Evolutionary conservation across 257 asterid genomes (phyloP), one percentile per base, ranked within the genome.

Genomic region (Echium plantagineum): DNA sequence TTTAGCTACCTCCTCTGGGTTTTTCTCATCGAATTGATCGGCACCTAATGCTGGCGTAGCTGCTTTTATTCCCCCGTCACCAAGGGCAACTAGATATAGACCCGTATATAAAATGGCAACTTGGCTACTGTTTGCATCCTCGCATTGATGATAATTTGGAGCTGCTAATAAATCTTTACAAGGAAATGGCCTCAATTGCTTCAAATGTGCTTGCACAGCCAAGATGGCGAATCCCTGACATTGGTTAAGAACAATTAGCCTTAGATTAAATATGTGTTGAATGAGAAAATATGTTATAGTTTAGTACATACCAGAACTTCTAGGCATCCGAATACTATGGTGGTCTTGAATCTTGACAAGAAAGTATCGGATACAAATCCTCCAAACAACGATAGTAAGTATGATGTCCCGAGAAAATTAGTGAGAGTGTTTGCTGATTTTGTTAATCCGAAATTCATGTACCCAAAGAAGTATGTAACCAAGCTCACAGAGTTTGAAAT

Each of bases 11-110:
- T 81, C 85, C 28, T 57, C 65, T 0, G 90, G 80, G 69, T 84
- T 83, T 24, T 62, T 73, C 62, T 78, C 86, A 21, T 88, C 90
- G 10, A 75, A 85, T 48, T 85, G 95, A 63, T 83, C 96, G 4
- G 96, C 94, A 13, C 96, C 94, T 3, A 85, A 74, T 3, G 94
- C 63, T 9, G 94, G 94, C 24, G 82, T 58, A 8, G 88, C 87
- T 1, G 94, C 96, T 74, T 85, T 85, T 6, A 81, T 63, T 20
- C 85, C 94, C 10, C 94, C 76, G 1, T 64, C 73, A 6, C 96
- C 94, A 0, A 85, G 74, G 1, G 94, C 96, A 6, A 88, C 83
- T 48, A 88, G 59, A 58, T 88, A 85, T 10, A 88, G 82, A 8
- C 93, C 82, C 0, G 60, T 59, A 61, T 74, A 83, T 16, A 88